Evolutionary conservation across 371 early-diverging fungal species (phyloP).

Genomic region (Polyrhizophydium stewartii): DNA sequence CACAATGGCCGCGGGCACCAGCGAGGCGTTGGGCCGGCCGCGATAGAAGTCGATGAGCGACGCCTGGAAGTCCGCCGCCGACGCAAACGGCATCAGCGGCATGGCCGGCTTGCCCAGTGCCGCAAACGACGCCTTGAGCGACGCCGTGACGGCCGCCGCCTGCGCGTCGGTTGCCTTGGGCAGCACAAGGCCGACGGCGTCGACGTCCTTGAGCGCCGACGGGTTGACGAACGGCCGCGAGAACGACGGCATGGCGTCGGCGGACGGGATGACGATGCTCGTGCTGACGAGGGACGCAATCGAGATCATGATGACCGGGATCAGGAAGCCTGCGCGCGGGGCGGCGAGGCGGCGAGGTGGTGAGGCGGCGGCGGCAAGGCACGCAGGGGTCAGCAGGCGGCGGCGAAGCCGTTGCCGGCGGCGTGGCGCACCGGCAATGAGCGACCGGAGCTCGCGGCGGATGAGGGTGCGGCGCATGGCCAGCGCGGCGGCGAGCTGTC

Average conservation of each 20-base stretch:
- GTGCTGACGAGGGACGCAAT: background rate
- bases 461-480: background rate
- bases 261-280: background rate
- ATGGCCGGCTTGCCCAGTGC: background rate
- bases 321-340: background rate
- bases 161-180: conserved; percentile 1
- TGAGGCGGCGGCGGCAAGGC: background rate
- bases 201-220: background rate
- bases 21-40: background rate
- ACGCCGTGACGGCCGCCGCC: background rate
- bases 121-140: background rate
- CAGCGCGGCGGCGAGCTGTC: background rate
- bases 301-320: background rate
- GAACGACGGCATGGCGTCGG: background rate
- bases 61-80: background rate
- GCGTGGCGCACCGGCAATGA: background rate
- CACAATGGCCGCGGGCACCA: background rate
- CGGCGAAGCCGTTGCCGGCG: background rate
- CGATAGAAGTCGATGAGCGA: background rate
- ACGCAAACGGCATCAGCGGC: background rate
- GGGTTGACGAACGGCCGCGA: background rate
- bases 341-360: background rate
- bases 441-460: background rate
- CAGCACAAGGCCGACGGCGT: background rate
- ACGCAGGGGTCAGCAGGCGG: background rate